phyloP scores from a whole-genome alignment of 2,329 filamentous ascomycete species.

The Pyrenochaeta sp. region DNA sequence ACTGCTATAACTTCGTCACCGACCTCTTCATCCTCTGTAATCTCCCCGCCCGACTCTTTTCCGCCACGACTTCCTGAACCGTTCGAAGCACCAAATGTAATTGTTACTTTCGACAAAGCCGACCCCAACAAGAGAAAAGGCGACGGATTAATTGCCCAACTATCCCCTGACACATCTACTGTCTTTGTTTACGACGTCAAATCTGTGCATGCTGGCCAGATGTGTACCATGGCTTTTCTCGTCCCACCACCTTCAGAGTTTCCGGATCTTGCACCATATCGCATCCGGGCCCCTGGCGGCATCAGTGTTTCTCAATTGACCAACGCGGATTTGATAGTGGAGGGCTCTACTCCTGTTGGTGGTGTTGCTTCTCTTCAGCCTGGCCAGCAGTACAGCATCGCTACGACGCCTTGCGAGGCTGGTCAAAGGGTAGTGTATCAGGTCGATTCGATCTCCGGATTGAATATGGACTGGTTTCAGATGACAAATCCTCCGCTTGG shows the following conservation, averaged over 20 bases:
- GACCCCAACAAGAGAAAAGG: conserved; percentile 51
- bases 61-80: conserved; percentile 38
- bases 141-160: conserved; percentile 48
- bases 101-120: conserved; percentile 45
- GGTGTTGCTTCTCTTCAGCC: conserved; percentile 15
- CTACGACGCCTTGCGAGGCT: conserved; percentile 31
- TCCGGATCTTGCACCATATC: conserved; percentile 45
- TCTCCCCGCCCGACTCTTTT: background rate
- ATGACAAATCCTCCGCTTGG: conserved; percentile 29
- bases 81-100: conserved; percentile 49
- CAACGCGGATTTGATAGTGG: conserved; percentile 9
- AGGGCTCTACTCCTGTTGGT: conserved; percentile 17
- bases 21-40: conserved; percentile 5
- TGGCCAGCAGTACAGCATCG: conserved; percentile 29
- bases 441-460: conserved; percentile 27
- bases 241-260: conserved; percentile 49
- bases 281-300: conserved; percentile 41
- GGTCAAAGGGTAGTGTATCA: conserved; percentile 32
- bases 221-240: conserved; percentile 58
- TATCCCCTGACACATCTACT: conserved; percentile 49
- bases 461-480: conserved; percentile 39
- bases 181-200: conserved; percentile 59
- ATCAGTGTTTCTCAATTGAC: conserved; percentile 38
- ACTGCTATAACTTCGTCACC: conserved; percentile 5
- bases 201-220: conserved; percentile 47